phyloP scores from a whole-genome alignment of 2,329 filamentous ascomycete species.

The Nemania sp. region DNA sequence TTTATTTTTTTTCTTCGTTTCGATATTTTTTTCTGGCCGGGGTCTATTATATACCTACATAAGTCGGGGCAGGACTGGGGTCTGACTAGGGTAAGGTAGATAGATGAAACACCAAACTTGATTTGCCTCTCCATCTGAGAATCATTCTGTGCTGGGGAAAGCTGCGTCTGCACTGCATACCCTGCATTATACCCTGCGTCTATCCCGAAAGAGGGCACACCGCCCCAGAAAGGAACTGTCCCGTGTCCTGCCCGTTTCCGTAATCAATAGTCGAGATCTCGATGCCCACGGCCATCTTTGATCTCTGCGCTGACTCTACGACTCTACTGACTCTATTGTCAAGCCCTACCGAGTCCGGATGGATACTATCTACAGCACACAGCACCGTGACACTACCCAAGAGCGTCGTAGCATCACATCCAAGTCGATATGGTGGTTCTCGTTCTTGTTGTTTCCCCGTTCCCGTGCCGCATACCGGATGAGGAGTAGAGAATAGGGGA shows the following conservation, averaged over 20 bases:
- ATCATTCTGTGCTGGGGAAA: too few species aligned
- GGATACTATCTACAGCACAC: too few species aligned
- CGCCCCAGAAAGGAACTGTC: neutral
- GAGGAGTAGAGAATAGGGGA: neutral
- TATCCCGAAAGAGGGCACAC: neutral
- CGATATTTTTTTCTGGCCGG: too few species aligned
- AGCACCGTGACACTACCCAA: neutral
- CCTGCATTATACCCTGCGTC: neutral
- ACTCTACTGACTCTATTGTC: too few species aligned
- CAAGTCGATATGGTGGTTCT: neutral
- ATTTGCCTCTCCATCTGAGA: neutral
- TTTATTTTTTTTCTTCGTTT: too few species aligned
- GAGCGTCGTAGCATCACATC: neutral
- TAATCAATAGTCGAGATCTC: neutral
- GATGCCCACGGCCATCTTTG: neutral
- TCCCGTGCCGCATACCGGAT: neutral
- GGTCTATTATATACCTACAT: too few species aligned
- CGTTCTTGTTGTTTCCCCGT: neutral
- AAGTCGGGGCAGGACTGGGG: too few species aligned
- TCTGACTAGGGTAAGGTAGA: too few species aligned
- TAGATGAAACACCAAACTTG: slow-evolving; percentile 1
- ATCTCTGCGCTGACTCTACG: neutral
- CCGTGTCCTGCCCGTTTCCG: neutral
- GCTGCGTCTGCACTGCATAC: too few species aligned
- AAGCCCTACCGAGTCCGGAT: too few species aligned